A percentile compares a stretch with the other conserved stretches of the same genome.
Conservation (phyloP, 2,329 filamentous ascomycete species). For the Scedosporium boydii region DNA sequence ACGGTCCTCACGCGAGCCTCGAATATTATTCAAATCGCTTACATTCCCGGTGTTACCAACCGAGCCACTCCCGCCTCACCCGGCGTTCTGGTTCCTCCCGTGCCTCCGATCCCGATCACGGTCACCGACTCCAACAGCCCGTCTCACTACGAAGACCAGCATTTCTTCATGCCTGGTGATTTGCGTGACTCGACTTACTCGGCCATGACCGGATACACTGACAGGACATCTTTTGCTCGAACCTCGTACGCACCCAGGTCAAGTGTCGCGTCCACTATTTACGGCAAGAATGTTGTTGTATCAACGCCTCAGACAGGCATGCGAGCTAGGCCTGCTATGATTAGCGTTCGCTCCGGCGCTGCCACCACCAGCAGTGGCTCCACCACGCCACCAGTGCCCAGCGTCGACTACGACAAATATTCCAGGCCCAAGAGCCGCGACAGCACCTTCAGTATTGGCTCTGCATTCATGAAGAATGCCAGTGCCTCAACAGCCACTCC, state of each 20-base stretch:
- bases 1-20: constrained; percentile 92
- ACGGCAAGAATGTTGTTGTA: constrained; percentile 79
- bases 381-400: constrained; percentile 61
- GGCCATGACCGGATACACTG: constrained; percentile 54
- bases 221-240: constrained; percentile 51
- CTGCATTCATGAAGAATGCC: constrained; percentile 58
- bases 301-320: constrained; percentile 79
- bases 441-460: constrained; percentile 57
- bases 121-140: constrained; percentile 43
- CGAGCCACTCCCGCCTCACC: constrained; percentile 78
- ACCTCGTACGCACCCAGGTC: constrained; percentile 52
- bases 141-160: constrained; percentile 59
- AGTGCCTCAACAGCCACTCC: constrained; percentile 47
- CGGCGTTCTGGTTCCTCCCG: constrained; percentile 74
- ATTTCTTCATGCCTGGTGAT: constrained; percentile 89
- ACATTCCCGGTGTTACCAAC: constrained; percentile 95
- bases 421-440: constrained; percentile 41
- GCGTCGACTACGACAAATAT: constrained; percentile 57
- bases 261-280: constrained; percentile 87
- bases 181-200: constrained; percentile 88
- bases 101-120: constrained; percentile 76
- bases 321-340: constrained; percentile 80
- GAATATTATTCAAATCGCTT: constrained; percentile 98
- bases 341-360: constrained; percentile 71
- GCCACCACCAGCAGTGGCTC: constrained; percentile 42